A percentile compares a stretch with the other conserved stretches of the same genome.
Evolutionary conservation across 495 filamentous ascomycete genomes (phyloP).

Genomic region (Xylaria scruposa): DNA sequence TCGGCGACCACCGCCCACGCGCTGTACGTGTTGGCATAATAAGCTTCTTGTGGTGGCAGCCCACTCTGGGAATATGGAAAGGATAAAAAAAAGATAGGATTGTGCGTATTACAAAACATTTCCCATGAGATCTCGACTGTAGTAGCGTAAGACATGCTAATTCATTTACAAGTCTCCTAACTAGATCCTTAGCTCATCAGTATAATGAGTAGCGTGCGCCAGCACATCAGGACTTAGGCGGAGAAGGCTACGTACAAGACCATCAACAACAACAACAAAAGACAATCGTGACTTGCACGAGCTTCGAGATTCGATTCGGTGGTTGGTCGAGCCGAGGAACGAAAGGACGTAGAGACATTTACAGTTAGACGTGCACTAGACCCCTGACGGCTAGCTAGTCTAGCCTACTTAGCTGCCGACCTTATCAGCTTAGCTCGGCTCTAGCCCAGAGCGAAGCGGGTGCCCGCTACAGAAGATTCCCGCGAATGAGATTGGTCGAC

Average conservation of each 20-base stretch:
- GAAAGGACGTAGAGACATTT: not conserved
- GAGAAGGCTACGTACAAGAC: not conserved
- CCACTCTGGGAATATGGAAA: not conserved
- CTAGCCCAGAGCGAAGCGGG: not conserved
- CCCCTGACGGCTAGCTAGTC: not conserved
- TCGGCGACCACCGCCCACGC: conserved; percentile 16
- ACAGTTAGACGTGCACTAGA: not conserved
- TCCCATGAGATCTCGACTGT: not conserved
- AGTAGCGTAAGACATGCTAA: not conserved
- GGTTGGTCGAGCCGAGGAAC: conserved; percentile 19
- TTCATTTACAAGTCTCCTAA: not conserved
- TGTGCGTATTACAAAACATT: not conserved
- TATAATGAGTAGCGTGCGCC: not conserved
- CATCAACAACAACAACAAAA: not conserved
- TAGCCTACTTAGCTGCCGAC: not conserved
- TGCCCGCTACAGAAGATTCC: not conserved
- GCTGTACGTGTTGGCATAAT: not conserved
- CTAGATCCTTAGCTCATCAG: not conserved
- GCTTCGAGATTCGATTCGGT: conserved; percentile 7
- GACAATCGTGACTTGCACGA: conserved; percentile 5
- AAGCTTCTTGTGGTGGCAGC: not conserved
- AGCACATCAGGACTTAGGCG: not conserved
- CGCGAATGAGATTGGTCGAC: conserved; percentile 13
- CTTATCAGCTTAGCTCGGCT: conserved; percentile 23
- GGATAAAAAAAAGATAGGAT: not conserved